A percentile compares a stretch with the other conserved stretches of the same genome.
Evolutionary conservation across 2,329 filamentous ascomycete species (phyloP).

Genomic region (Trichophyton verrucosum): DNA sequence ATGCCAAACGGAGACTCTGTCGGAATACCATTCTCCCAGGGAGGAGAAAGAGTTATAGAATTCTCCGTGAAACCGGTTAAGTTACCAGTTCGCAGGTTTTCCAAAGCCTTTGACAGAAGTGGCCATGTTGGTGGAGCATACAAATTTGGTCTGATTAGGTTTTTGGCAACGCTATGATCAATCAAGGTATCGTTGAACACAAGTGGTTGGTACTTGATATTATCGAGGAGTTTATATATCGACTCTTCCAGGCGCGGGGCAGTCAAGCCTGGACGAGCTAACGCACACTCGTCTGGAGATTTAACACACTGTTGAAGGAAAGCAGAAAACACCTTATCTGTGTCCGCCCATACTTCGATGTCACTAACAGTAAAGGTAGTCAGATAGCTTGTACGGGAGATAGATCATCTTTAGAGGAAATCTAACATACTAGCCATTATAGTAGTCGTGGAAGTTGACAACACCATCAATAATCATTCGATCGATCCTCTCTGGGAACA

Average conservation of each 20-base stretch:
- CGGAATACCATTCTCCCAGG: not conserved
- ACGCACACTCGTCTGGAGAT: constrained; percentile 26
- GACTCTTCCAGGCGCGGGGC: constrained; percentile 34
- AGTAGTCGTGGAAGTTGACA: constrained; percentile 14
- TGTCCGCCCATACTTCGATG: constrained; percentile 16
- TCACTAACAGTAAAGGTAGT: constrained; percentile 13
- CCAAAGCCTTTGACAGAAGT: not conserved
- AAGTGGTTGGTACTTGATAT: constrained; percentile 7
- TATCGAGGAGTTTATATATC: constrained; percentile 2
- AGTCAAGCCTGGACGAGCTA: constrained; percentile 20
- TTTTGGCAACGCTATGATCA: constrained; percentile 5
- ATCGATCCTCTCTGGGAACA: constrained; percentile 31
- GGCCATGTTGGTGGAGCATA: constrained; percentile 4
- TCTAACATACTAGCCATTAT: constrained; percentile 10
- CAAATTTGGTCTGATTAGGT: not conserved
- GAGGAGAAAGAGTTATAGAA: not conserved
- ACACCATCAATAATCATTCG: constrained; percentile 31
- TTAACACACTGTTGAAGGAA: constrained; percentile 20
- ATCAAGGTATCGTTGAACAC: not conserved
- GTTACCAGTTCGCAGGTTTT: not conserved
- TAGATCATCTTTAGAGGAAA: not conserved
- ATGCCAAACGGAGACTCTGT: constrained; percentile 4
- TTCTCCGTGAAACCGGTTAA: not conserved
- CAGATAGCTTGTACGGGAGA: not conserved
- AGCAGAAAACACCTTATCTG: constrained; percentile 18